Conservation (phyloP, 2,329 filamentous ascomycete genomes). For the Talaromyces pinophilus region DNA sequence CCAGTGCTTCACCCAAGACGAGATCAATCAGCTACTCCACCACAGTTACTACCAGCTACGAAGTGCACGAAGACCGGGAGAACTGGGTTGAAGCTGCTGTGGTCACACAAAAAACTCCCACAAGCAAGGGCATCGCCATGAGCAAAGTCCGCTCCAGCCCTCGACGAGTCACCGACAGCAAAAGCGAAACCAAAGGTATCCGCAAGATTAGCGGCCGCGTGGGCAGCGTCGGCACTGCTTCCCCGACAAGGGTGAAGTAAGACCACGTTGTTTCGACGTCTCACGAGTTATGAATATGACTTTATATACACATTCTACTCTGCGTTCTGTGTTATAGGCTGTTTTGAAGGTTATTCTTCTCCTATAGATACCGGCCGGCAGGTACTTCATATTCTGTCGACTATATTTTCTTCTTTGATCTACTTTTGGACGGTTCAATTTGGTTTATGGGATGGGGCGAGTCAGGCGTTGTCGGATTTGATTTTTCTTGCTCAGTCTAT, state of each 20-base stretch:
- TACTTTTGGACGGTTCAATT: constrained; percentile 5
- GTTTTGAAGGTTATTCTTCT: constrained; percentile 16
- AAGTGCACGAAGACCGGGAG: constrained; percentile 65
- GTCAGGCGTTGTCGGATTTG: constrained; percentile 16
- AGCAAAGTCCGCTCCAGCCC: constrained; percentile 66
- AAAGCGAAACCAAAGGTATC: constrained; percentile 43
- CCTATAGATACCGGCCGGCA: constrained; percentile 17
- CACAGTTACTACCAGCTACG: constrained; percentile 64
- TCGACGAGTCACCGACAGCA: constrained; percentile 41
- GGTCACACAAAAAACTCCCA: constrained; percentile 55
- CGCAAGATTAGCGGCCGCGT: constrained; percentile 51
- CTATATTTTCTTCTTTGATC: neutral
- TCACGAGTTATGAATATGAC: constrained; percentile 20
- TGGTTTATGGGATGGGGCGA: constrained; percentile 1
- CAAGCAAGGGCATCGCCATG: constrained; percentile 53
- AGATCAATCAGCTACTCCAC: constrained; percentile 75
- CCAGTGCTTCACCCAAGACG: constrained; percentile 63
- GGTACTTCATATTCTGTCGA: neutral
- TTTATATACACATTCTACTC: constrained; percentile 19
- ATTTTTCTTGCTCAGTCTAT: neutral
- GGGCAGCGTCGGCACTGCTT: constrained; percentile 41
- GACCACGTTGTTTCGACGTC: neutral
- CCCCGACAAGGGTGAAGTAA: constrained; percentile 36
- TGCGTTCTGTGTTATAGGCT: constrained; percentile 19
- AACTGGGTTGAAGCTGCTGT: constrained; percentile 55